Evolutionary conservation across 768 basidiomycete species (phyloP).

Genomic region (Boletus subcaerulescens): DNA sequence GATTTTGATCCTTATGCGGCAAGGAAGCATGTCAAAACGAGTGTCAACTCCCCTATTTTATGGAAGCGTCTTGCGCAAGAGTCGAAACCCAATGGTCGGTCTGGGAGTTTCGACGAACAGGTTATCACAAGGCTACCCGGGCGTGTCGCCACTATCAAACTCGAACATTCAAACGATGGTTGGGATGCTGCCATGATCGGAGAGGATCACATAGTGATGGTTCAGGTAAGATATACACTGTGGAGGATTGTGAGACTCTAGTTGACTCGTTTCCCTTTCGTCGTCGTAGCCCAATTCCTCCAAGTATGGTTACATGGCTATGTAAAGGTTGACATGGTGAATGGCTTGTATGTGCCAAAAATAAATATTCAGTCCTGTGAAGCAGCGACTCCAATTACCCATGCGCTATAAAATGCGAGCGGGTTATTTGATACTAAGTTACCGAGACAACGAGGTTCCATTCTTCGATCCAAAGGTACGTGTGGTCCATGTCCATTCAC

Average conservation of each 20-base stretch:
- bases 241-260: background rate
- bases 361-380: background rate
- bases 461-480: too few species aligned
- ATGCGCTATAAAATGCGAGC: background rate
- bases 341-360: background rate
- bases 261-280: background rate
- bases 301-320: slow-evolving; percentile 27
- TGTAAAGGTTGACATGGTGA: slow-evolving; percentile 14
- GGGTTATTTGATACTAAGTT: too few species aligned
- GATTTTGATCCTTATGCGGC: slow-evolving; percentile 34
- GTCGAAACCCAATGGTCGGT: slow-evolving; percentile 7
- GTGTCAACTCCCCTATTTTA: background rate
- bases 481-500: too few species aligned
- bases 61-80: slow-evolving; percentile 19
- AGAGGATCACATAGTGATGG: slow-evolving; percentile 34
- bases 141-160: slow-evolving; percentile 18
- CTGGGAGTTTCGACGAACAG: slow-evolving; percentile 18
- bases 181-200: slow-evolving; percentile 36
- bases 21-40: slow-evolving; percentile 12
- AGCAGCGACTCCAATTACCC: background rate
- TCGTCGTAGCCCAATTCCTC: slow-evolving; percentile 7
- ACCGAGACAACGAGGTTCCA: too few species aligned
- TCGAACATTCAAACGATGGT: slow-evolving; percentile 10
- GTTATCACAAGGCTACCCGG: slow-evolving; percentile 31
- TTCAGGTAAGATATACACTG: slow-evolving; percentile 24